Base-by-base conservation (phyloP, 495 filamentous ascomycete species). In the Xylaria acuta region DNA sequence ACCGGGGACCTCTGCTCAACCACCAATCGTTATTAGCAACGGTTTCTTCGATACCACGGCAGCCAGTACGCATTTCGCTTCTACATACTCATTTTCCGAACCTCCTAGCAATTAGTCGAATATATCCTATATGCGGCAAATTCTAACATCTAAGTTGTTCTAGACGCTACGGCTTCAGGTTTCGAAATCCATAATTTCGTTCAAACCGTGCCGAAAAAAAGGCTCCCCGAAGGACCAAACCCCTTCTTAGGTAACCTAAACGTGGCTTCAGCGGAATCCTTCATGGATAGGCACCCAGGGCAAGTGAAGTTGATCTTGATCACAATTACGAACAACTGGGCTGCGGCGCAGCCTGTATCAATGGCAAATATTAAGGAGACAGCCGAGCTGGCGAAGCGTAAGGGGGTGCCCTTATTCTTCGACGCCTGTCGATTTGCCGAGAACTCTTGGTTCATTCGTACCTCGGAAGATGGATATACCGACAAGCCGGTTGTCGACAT, bases 341-440 rank as follows among this genome's bases (percentile, higher is more conserved):
- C 70, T 12, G 70, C 62, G 5, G 60, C 36, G 36, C 70, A 72
- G 49, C 70, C 70, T 6, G 70, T 72, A 47, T 72, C 70, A n/a
- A 72, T 72, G 70, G 38, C 22, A 27, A 72, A 72, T 59, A 72
- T 72, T 18, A 22, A 36, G 18, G 60, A n/a, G 12, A 20, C 70
- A 1, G 60, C 70, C 2, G 62, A 72, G 38, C 49, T 72, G 18
- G 62, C 62, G 12, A 56, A 20, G 40, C 36, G 41, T 16, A 56
- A 72, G 9, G 16, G 34, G 12, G 56, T 66, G 30, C 70, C 70
- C 20, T 25, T 72, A 12, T 72, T 72, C 41, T 66, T 72, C 41
- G 70, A 72, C 51, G 70, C 70, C 27, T 72, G 70, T 18, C 70
- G 70, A 6, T 72, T 72, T 22, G 70, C 70, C 9, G 70, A 72